These are phyloP conservation scores for Jaminaea rosea DNA, from an alignment of 1,284 basidiomycete genomes.

Conservation along the genomic window DNA sequence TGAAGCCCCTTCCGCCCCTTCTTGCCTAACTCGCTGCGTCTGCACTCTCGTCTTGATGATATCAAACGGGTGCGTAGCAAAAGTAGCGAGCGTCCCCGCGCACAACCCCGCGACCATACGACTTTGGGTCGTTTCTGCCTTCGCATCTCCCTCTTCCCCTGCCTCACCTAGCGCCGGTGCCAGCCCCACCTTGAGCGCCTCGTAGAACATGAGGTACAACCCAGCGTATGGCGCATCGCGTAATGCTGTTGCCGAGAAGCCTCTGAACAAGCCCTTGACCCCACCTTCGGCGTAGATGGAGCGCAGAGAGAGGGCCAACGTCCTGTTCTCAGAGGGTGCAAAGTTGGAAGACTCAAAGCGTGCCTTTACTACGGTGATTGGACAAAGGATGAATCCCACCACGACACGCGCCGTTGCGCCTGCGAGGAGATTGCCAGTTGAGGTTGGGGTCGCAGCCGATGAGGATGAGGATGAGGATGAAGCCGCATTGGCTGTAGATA, in stretches of 20 bases:
- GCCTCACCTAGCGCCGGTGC: neutral
- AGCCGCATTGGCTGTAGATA: constrained; percentile 24
- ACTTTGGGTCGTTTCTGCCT: neutral
- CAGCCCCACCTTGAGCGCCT: constrained; percentile 30
- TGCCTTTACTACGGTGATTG: constrained; percentile 87
- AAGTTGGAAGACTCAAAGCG: constrained; percentile 61
- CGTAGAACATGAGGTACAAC: constrained; percentile 83
- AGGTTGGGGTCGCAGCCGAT: constrained; percentile 56
- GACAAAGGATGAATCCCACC: constrained; percentile 82
- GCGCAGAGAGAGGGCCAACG: constrained; percentile 25
- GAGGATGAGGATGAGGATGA: constrained; percentile 19
- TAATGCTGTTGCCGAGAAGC: constrained; percentile 78
- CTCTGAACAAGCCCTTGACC: constrained; percentile 72
- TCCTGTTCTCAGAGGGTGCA: constrained; percentile 29
- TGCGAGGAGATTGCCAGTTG: constrained; percentile 74
- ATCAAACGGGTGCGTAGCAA: constrained; percentile 45
- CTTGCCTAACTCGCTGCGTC: constrained; percentile 18
- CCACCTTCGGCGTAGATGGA: constrained; percentile 60
- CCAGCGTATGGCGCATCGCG: constrained; percentile 95
- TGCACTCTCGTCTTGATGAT: constrained; percentile 46
- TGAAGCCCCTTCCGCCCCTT: neutral
- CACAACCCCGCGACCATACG: constrained; percentile 1
- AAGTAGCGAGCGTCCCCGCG: constrained; percentile 38
- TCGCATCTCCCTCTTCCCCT: neutral
- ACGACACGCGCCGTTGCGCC: constrained; percentile 75